Evolutionary conservation across 1,284 basidiomycete genomes (phyloP), one percentile per base, ranked within the genome.

Genomic region (Dichomitus squalens): DNA sequence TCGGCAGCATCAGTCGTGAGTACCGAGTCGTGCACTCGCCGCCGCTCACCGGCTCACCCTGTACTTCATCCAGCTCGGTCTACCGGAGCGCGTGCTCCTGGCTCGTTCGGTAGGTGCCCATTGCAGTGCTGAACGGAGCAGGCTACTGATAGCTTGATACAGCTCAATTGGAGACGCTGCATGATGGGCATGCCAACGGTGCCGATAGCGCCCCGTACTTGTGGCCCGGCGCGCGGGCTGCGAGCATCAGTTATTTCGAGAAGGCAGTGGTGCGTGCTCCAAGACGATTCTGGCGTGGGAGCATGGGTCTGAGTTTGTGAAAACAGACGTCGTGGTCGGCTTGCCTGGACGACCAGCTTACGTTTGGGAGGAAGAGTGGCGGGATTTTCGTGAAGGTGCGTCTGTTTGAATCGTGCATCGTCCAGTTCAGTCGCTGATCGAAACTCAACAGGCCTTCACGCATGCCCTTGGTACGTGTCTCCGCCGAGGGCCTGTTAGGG

Each of bases 281-380:
- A 7, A 33, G 9, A 5, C 7, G 21, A 11, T 29, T 5, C 21
- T 18, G 7, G 8, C 7, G 5, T 12, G 3, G 3, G 11, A 7
- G n/a, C 7, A 3, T 9, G 6, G 12, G 5, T 39, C 27, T 23
- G 11, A 47, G n/a, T 18, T 4, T 14, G 7, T 6, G 5, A 2
- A 3, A 18, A 11, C 25, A 63, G 61, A 59, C 52, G 4, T 57
- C 61, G 3, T 63, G 58, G 61, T 55, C 58, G 0, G 61, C 61
- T 9, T 63, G 61, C 20, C 39, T 48, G 3, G 61, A 63, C 29
- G 34, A 49, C 8, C 52, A 60, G 39, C 14, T 33, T 0, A 57
- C 61, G 11, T 52, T 35, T 7, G 55, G 50, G 4, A 29, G 21
- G 21, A 25, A 33, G 18, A 49, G 43, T 4, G 61, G 58, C 9